Evolutionary conservation across 192 early-diverging fungal genomes (phyloP), one percentile per base, ranked within the genome.

Genomic region (Backusella australiensis): DNA sequence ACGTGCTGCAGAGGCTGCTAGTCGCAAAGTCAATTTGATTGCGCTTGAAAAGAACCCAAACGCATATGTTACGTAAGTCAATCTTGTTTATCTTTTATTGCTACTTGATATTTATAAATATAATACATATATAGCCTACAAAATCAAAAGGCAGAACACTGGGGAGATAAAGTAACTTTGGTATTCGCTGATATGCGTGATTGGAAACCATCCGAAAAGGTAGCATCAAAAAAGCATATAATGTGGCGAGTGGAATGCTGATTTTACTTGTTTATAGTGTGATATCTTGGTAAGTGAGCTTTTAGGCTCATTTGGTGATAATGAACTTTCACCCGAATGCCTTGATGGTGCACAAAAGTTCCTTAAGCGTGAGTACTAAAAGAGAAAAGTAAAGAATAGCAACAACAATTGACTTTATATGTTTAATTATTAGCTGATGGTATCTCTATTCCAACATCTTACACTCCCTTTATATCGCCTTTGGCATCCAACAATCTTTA

Each of bases 291-390:
- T 99, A 15, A 95, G 94, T 75, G 98, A 99, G 84, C 89, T 99
- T 32, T 85, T 99, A 34, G 98, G 98, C 11, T 98, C 97, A 2
- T 96, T 99, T 90, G 98, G 97, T 67, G 98, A 99, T 83, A 99
- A 99, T 82, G 98, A 99, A 80, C 90, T 99, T 15, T 97, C 98
- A 21, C 98, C 98, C 12, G 98, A 99, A 82, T 99, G 98, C 79
- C 86, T 99, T 23, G 96, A 96, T 84, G 96, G 94, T 7, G 98
- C 97, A 2, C 92, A 95, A 75, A 87, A 88, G 39, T 89, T 98
- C 39, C 34, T 83, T 19, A 83, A 83, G 52, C 75, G 89, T 90
- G 73, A 70, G 76, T 17, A 17, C 15, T 15, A 14, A 35, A 2
- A 63, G 14, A 14, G 34, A 26, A 26, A 49, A 32, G 32, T 67